These are phyloP conservation scores for Phlyctochytrium planicorne DNA, from an alignment of 192 early-diverging fungal genomes.

Conservation along the genomic window DNA sequence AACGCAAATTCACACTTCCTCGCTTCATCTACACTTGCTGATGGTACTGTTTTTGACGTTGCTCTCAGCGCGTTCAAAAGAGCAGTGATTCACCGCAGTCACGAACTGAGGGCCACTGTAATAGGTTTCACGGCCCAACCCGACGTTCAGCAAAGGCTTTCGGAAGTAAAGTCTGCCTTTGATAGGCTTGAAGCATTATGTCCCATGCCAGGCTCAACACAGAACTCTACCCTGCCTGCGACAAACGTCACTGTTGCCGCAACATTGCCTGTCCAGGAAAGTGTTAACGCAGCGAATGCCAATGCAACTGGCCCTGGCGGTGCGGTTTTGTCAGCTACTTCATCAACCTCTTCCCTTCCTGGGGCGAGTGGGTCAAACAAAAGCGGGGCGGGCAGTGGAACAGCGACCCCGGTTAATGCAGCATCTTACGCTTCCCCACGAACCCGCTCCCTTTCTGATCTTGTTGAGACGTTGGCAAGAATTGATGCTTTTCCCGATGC, in stretches of 20 bases:
- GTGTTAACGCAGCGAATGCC: neutral
- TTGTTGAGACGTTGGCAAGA: slow-evolving; percentile 25
- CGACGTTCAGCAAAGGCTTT: slow-evolving; percentile 24
- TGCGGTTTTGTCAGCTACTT: neutral
- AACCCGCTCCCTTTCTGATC: slow-evolving; percentile 13
- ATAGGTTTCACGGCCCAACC: slow-evolving; percentile 25
- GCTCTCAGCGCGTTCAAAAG: slow-evolving; percentile 33
- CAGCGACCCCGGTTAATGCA: no score
- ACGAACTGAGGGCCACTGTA: slow-evolving; percentile 23
- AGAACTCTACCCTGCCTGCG: slow-evolving; percentile 2
- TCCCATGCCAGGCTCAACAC: slow-evolving; percentile 18
- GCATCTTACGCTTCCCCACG: neutral
- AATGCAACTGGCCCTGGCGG: neutral
- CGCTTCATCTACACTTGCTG: slow-evolving; percentile 9
- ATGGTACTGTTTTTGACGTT: slow-evolving; percentile 32
- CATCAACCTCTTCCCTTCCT: neutral
- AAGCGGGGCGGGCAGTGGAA: neutral
- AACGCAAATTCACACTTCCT: neutral
- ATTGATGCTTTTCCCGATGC: slow-evolving; percentile 25
- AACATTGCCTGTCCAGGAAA: neutral
- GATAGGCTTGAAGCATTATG: slow-evolving; percentile 31
- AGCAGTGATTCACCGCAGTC: slow-evolving; percentile 26
- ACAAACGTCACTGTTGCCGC: slow-evolving; percentile 8
- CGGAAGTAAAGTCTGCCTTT: slow-evolving; percentile 22
- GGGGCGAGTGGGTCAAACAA: neutral